These are phyloP conservation scores for Lactarius akahatsu DNA, from an alignment of 768 basidiomycete species.

Conservation along the genomic window DNA sequence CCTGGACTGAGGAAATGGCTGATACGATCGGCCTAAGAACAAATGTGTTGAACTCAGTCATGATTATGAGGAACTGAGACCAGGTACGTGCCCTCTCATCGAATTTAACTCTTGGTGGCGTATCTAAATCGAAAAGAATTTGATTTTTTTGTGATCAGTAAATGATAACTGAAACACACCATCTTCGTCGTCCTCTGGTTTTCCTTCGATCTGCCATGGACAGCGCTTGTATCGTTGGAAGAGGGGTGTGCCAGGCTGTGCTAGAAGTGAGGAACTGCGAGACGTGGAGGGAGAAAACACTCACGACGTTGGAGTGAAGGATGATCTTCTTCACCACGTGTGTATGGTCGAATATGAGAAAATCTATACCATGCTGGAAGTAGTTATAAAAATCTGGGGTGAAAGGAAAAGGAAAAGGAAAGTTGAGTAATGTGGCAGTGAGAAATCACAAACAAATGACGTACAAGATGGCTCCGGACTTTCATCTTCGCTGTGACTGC, in stretches of 20 bases:
- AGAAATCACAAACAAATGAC: slow-evolving; percentile 20
- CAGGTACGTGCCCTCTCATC: slow-evolving; percentile 55
- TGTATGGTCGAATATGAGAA: slow-evolving; percentile 68
- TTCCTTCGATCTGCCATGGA: slow-evolving; percentile 83
- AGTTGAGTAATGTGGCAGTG: slow-evolving; percentile 9
- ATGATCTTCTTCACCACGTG: slow-evolving; percentile 84
- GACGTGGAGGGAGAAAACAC: slow-evolving; percentile 30
- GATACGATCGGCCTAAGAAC: slow-evolving; percentile 69
- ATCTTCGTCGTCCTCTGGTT: slow-evolving; percentile 81
- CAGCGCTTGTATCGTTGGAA: slow-evolving; percentile 93
- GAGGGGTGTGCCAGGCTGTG: slow-evolving; percentile 79
- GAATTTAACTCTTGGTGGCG: slow-evolving; percentile 71
- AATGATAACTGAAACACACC: slow-evolving; percentile 42
- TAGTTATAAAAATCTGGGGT: slow-evolving; percentile 86
- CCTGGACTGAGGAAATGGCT: slow-evolving; percentile 73
- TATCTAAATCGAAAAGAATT: slow-evolving; percentile 44
- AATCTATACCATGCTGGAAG: slow-evolving; percentile 88
- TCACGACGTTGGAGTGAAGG: slow-evolving; percentile 83
- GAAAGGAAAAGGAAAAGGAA: background rate
- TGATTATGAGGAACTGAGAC: background rate
- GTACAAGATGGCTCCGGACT: slow-evolving; percentile 53
- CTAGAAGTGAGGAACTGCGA: background rate
- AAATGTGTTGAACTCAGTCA: background rate
- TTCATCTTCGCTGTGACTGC: slow-evolving; percentile 42
- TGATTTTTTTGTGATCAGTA: slow-evolving; percentile 14